Conservation (phyloP, 2,329 filamentous ascomycete species). For the Xylariomycetidae sp. region DNA sequence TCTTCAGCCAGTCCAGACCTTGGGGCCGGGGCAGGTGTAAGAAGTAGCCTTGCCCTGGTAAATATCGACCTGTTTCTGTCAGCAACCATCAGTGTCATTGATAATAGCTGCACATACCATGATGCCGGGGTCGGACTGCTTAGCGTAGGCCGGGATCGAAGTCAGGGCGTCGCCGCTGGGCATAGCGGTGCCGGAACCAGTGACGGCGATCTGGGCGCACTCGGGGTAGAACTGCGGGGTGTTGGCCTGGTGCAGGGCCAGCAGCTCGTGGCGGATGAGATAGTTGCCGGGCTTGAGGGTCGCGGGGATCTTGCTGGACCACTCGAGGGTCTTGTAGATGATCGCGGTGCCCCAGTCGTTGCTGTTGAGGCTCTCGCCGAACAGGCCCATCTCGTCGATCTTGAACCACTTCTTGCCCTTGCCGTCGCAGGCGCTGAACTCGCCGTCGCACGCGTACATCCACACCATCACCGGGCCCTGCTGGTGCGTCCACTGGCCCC, state of each 20-base stretch:
- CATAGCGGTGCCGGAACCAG: slow-evolving; percentile 38
- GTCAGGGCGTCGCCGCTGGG: slow-evolving; percentile 36
- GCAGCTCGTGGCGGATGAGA: slow-evolving; percentile 50
- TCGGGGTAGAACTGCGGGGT: slow-evolving; percentile 47
- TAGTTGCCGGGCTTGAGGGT: slow-evolving; percentile 47
- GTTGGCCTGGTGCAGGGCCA: slow-evolving; percentile 44
- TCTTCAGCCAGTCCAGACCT: slow-evolving; percentile 42
- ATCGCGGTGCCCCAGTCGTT: slow-evolving; percentile 42
- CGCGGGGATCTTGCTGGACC: slow-evolving; percentile 44
- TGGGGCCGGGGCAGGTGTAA: slow-evolving; percentile 42
- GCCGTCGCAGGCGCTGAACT: slow-evolving; percentile 44
- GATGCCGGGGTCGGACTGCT: slow-evolving; percentile 42
- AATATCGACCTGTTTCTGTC: slow-evolving; percentile 35
- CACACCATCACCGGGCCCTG: slow-evolving; percentile 56
- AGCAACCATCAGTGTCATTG: slow-evolving; percentile 1
- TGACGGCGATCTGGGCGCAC: slow-evolving; percentile 47
- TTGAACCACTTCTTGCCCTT: slow-evolving; percentile 52
- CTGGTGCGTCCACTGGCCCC: slow-evolving; percentile 52
- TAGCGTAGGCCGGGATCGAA: slow-evolving; percentile 38
- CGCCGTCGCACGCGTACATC: slow-evolving; percentile 45
- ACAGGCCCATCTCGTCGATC: slow-evolving; percentile 48
- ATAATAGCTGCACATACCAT: slow-evolving; percentile 26
- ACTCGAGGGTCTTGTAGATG: slow-evolving; percentile 38
- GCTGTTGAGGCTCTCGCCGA: slow-evolving; percentile 35
- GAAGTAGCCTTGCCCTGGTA: slow-evolving; percentile 37